Conservation (phyloP, 2,329 filamentous ascomycete genomes). For the Exophiala dermatitidis region DNA sequence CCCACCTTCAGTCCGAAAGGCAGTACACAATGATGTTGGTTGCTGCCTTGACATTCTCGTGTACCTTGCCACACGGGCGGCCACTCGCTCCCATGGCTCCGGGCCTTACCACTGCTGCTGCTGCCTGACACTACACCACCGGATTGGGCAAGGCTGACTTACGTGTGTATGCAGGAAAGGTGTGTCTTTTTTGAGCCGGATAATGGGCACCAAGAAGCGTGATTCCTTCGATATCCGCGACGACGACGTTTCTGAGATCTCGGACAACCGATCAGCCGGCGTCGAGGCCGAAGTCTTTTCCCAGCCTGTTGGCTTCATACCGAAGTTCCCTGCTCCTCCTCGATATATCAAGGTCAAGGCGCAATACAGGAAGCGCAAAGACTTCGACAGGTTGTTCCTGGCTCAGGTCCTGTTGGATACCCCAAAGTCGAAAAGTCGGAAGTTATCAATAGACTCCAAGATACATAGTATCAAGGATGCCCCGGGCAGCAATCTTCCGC, state of each 20-base stretch:
- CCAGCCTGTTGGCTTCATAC: constrained; percentile 72
- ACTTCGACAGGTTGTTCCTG: constrained; percentile 82
- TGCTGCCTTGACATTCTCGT: constrained; percentile 1
- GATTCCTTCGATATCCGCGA: constrained; percentile 41
- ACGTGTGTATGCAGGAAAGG: constrained; percentile 57
- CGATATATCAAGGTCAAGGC: constrained; percentile 81
- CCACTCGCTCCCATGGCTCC: constrained; percentile 1
- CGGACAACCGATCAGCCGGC: constrained; percentile 65
- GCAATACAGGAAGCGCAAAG: constrained; percentile 70
- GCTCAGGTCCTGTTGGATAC: constrained; percentile 78
- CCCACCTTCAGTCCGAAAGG: constrained; percentile 1
- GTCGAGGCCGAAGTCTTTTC: constrained; percentile 78
- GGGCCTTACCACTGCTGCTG: background rate
- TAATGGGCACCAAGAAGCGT: constrained; percentile 72
- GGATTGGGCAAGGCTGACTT: constrained; percentile 2
- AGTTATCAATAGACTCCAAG: constrained; percentile 29
- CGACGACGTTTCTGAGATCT: constrained; percentile 62
- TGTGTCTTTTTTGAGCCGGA: constrained; percentile 79
- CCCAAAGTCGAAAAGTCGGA: constrained; percentile 33
- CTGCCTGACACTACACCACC: background rate
- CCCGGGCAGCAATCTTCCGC: constrained; percentile 24
- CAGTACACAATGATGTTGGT: background rate
- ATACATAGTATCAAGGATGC: constrained; percentile 23
- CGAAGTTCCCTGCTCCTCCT: constrained; percentile 79
- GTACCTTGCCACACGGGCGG: constrained; percentile 1